A percentile compares a stretch with the other conserved stretches of the same genome.
phyloP scores from a whole-genome alignment of 2,329 filamentous ascomycete genomes.

The Rasamsonia emersonii region DNA sequence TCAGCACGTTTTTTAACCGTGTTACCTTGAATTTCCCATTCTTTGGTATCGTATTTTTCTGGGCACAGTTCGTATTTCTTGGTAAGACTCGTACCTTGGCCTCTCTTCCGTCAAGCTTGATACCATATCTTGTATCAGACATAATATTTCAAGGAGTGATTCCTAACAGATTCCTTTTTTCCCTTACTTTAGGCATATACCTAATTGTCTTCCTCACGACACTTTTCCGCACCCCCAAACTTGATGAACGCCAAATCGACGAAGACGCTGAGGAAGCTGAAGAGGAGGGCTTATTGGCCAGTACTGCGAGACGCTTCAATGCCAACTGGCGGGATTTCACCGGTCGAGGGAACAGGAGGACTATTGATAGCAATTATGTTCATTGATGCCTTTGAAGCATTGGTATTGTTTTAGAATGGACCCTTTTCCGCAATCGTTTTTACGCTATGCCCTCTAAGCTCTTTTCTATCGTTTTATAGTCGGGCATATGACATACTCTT shows the following conservation, averaged over 20 bases:
- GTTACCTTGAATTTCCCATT: slow-evolving; percentile 91
- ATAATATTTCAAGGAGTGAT: background rate
- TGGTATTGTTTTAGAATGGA: no score
- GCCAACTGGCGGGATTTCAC: slow-evolving; percentile 86
- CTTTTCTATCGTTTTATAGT: no score
- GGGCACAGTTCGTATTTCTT: slow-evolving; percentile 90
- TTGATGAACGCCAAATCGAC: slow-evolving; percentile 70
- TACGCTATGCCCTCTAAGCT: no score
- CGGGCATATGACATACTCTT: no score
- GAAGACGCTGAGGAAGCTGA: slow-evolving; percentile 86
- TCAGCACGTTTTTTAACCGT: slow-evolving; percentile 87
- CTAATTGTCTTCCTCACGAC: slow-evolving; percentile 70
- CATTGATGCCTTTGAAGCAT: no score
- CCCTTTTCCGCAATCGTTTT: no score
- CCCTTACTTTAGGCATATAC: slow-evolving; percentile 49
- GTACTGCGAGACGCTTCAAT: slow-evolving; percentile 70
- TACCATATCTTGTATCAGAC: no score
- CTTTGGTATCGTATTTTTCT: slow-evolving; percentile 88
- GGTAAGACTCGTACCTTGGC: slow-evolving; percentile 33
- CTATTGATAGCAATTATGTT: background rate
- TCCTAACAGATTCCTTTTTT: no score
- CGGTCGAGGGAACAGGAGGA: slow-evolving; percentile 38
- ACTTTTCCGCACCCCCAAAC: slow-evolving; percentile 68
- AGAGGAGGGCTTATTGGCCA: slow-evolving; percentile 83
- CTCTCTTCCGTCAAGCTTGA: background rate